Conservation (phyloP, 176 grass and related monocot species). For the Avena atlantica region DNA sequence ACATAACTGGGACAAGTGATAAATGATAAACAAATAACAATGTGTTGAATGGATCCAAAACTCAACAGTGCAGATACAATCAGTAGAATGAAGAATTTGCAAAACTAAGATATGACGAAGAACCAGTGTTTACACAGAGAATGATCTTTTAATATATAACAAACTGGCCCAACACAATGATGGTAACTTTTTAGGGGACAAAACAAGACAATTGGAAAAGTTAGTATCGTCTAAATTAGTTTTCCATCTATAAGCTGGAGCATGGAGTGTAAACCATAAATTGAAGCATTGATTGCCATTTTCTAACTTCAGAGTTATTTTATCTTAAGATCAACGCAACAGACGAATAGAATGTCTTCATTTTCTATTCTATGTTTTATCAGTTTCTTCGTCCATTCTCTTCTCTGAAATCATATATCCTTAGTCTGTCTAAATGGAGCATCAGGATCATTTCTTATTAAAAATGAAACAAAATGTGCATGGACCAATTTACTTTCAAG, state of each 20-base stretch:
- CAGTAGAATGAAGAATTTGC: not conserved
- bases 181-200: conserved; percentile 15
- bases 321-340: not conserved
- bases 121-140: not conserved
- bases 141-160: not conserved
- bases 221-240: not conserved
- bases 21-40: not conserved
- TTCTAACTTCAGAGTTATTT: conserved; percentile 9
- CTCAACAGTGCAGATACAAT: not conserved
- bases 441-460: not conserved
- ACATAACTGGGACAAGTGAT: not conserved
- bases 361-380: not conserved
- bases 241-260: not conserved
- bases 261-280: not conserved
- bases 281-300: conserved; percentile 11
- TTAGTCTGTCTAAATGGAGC: conserved; percentile 6
- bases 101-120: not conserved
- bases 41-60: conserved; percentile 17
- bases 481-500: not conserved
- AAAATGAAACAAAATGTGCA: conserved; percentile 5
- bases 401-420: not conserved
- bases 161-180: not conserved
- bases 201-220: conserved; percentile 7
- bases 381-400: conserved; percentile 13
- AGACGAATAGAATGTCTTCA: not conserved